Base-by-base conservation (phyloP, 2,329 filamentous ascomycete species). In the Xylariales sp. region DNA sequence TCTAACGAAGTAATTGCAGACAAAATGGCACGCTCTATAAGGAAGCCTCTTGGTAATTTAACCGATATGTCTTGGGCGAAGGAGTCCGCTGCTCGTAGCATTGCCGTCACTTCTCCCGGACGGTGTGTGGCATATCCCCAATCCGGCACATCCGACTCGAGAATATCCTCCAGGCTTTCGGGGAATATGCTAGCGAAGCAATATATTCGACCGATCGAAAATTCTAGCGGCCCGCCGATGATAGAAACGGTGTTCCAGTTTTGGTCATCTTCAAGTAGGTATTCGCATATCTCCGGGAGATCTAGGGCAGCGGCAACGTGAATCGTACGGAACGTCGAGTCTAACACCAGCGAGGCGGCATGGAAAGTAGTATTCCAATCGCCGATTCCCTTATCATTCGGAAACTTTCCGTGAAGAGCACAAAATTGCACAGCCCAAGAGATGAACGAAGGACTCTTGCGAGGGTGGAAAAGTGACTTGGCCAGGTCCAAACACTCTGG, bases 371-470 rank as follows among this genome's bases (percentile, higher is more conserved):
- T 23, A 23, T 23, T 23, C 23, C 34, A 36, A 7, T 36, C 6
- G 34, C 34, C 9, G 34, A 36, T 10, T 12, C 36, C 14, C 18
- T 53, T 4, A 23, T 23, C 23, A 23, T 23, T 23, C 23, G 23
- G 23, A 23, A 23, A 23, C 23, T 23, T 23, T 23, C 23, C 23
- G 2, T 34, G 23, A 8, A 9, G n/a, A 8, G 39, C 50, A 16
- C 45, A 16, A 0, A 64, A 7, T 2, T 52, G 14, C 8, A 56
- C 14, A 1, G 54, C 49, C 70, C 70, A 72, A 1, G 52, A 62
- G 14, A 52, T 62, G 53, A 72, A 71, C 12, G 39, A 36, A 5
- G 55, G 30, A 7, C 39, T 64, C 18, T 72, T 72, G 0, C n/a
- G 28, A 12, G 43, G 46, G 23, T 48, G 7, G 32, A 72, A 71